phyloP scores from a whole-genome alignment of 2,329 filamentous ascomycete genomes.

The Calonectria pteridis region DNA sequence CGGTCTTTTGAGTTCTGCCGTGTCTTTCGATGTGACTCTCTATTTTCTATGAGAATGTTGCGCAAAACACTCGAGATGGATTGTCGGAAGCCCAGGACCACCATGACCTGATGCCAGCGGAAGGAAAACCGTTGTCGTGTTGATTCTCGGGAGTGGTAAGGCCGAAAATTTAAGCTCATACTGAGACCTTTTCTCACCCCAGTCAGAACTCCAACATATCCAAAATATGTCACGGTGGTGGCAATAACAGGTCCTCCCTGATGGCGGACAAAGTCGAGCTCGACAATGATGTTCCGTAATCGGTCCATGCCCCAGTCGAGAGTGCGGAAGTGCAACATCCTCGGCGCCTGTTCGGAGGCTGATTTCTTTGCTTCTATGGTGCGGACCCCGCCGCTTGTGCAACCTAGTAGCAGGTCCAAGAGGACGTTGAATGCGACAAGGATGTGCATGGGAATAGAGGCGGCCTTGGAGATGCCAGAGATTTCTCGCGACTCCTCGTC shows the following conservation, averaged over 20 bases:
- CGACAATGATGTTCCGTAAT: constrained; percentile 62
- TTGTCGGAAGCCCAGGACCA: constrained; percentile 38
- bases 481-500: constrained; percentile 72
- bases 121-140: constrained; percentile 35
- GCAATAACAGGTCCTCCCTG: constrained; percentile 54
- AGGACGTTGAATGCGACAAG: constrained; percentile 73
- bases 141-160: constrained; percentile 45
- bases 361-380: constrained; percentile 19
- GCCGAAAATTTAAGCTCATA: constrained; percentile 61
- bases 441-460: constrained; percentile 68
- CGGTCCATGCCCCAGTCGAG: constrained; percentile 68
- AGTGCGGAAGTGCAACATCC: constrained; percentile 67
- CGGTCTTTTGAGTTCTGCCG: accelerated
- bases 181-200: constrained; percentile 60
- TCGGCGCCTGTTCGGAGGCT: constrained; percentile 31
- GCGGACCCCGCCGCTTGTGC: constrained; percentile 64
- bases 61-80: constrained; percentile 45
- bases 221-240: constrained; percentile 61
- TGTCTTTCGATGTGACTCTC: not conserved
- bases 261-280: constrained; percentile 61
- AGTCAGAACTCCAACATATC: constrained; percentile 63
- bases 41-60: constrained; percentile 31
- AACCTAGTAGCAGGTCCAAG: constrained; percentile 74
- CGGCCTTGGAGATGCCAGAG: constrained; percentile 64
- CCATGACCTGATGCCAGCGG: constrained; percentile 45